Conservation (phyloP, 352 stramenopile species). For the Phytophthora chlamydospora region DNA sequence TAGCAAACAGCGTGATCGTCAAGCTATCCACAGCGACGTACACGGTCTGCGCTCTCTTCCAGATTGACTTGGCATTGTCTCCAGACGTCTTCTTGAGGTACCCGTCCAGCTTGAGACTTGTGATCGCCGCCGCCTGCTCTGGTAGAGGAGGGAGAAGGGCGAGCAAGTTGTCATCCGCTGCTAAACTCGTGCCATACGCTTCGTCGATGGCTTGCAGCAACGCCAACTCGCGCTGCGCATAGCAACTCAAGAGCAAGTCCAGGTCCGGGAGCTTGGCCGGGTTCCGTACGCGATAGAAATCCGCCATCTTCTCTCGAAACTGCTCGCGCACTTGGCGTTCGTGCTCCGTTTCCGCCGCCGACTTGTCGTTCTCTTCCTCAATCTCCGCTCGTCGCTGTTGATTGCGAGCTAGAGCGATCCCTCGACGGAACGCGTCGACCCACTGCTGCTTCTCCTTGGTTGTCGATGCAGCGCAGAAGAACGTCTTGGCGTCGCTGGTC, state of each 20-base stretch:
- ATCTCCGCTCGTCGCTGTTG: slow-evolving; percentile 11
- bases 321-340: slow-evolving; percentile 33
- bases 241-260: slow-evolving; percentile 55
- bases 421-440: slow-evolving; percentile 65
- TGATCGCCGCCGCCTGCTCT: slow-evolving; percentile 37
- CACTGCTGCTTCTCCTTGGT: slow-evolving; percentile 65
- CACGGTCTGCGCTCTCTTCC: slow-evolving; percentile 44
- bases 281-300: slow-evolving; percentile 69
- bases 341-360: slow-evolving; percentile 12
- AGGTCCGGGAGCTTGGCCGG: slow-evolving; percentile 55
- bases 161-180: slow-evolving; percentile 40
- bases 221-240: slow-evolving; percentile 49
- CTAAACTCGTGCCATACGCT: slow-evolving; percentile 42
- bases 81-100: slow-evolving; percentile 38
- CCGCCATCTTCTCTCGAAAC: slow-evolving; percentile 45
- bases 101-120: slow-evolving; percentile 49
- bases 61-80: slow-evolving; percentile 31
- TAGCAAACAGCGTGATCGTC: slow-evolving; percentile 56
- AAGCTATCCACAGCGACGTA: slow-evolving; percentile 59
- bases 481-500: slow-evolving; percentile 66
- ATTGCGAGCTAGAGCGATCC: slow-evolving; percentile 43
- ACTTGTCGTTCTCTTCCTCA: background rate
- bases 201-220: slow-evolving; percentile 57
- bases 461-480: slow-evolving; percentile 69
- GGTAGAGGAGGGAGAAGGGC: slow-evolving; percentile 37